A percentile compares a stretch with the other conserved stretches of the same genome.
Conservation (phyloP, 306 rosid species). For the Cicer cuneatum region DNA sequence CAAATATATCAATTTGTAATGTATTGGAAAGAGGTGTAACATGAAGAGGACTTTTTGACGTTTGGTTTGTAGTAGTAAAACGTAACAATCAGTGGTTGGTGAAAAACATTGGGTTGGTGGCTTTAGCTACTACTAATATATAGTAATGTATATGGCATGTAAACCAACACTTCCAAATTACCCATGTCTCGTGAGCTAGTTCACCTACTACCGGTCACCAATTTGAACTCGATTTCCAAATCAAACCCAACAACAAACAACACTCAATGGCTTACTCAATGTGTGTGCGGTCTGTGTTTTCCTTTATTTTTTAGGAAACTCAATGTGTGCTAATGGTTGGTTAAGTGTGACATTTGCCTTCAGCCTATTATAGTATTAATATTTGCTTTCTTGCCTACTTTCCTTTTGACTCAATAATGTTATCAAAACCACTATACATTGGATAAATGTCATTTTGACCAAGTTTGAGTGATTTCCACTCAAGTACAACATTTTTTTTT, state of each 20-base stretch:
- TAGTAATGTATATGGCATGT: neutral
- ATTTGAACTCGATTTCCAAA: neutral
- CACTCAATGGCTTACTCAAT: neutral
- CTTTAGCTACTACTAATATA: constrained; percentile 12
- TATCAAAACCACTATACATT: neutral
- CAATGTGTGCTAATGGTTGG: constrained; percentile 11
- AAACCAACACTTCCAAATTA: constrained; percentile 34
- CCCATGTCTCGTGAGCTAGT: neutral
- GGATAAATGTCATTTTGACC: constrained; percentile 5
- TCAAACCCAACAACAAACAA: constrained; percentile 6
- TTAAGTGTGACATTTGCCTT: neutral
- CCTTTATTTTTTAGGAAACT: neutral
- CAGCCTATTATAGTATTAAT: neutral
- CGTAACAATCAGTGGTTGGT: constrained; percentile 46
- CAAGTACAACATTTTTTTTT: neutral
- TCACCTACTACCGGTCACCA: constrained; percentile 33
- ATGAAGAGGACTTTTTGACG: constrained; percentile 9
- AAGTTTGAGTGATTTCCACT: constrained; percentile 31
- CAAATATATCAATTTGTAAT: constrained; percentile 1
- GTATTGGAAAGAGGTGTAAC: neutral
- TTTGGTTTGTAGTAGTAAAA: constrained; percentile 44
- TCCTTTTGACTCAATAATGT: constrained; percentile 35
- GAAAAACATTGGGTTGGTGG: constrained; percentile 39
- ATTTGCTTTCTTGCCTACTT: neutral
- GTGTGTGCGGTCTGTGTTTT: neutral